A percentile compares a stretch with the other conserved stretches of the same genome.
Evolutionary conservation across 768 basidiomycete genomes (phyloP).

Genomic region (Hebeloma cylindrosporum): DNA sequence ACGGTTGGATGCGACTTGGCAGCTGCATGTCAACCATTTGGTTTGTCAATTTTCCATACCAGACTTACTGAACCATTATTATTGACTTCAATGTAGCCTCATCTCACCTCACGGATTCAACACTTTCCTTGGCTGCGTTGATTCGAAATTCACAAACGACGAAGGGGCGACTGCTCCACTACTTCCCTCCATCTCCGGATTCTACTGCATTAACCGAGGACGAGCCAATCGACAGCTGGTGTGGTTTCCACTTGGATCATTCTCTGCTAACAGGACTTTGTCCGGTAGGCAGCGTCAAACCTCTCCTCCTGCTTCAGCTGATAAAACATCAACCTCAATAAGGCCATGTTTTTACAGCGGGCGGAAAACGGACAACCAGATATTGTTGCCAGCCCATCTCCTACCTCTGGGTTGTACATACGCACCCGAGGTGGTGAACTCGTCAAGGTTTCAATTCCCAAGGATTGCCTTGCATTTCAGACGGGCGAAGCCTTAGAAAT

Average conservation of each 20-base stretch:
- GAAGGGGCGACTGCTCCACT: constrained; percentile 95
- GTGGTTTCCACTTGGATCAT: constrained; percentile 95
- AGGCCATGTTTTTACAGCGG: constrained; percentile 84
- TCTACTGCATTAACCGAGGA: constrained; percentile 42
- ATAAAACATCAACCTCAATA: constrained; percentile 7
- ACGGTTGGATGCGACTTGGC: constrained; percentile 81
- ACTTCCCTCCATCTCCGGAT: constrained; percentile 72
- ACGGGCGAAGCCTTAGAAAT: constrained; percentile 95
- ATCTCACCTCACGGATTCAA: constrained; percentile 61
- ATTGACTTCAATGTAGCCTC: constrained; percentile 47
- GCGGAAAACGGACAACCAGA: constrained; percentile 39
- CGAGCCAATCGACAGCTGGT: constrained; percentile 83
- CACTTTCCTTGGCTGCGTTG: constrained; percentile 67
- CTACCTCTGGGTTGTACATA: constrained; percentile 87
- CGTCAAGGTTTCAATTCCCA: constrained; percentile 84
- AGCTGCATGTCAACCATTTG: constrained; percentile 88
- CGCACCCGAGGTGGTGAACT: constrained; percentile 77
- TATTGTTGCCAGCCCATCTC: constrained; percentile 65
- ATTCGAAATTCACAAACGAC: constrained; percentile 78
- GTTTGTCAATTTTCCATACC: constrained; percentile 36
- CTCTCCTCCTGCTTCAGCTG: background rate
- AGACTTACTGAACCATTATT: background rate
- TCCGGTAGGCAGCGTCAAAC: constrained; percentile 49
- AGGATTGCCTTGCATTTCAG: constrained; percentile 88
- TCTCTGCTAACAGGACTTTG: constrained; percentile 90